Evolutionary conservation across 495 filamentous ascomycete genomes (phyloP), one percentile per base, ranked within the genome.

Genomic region (Clohesyomyces aquaticus): DNA sequence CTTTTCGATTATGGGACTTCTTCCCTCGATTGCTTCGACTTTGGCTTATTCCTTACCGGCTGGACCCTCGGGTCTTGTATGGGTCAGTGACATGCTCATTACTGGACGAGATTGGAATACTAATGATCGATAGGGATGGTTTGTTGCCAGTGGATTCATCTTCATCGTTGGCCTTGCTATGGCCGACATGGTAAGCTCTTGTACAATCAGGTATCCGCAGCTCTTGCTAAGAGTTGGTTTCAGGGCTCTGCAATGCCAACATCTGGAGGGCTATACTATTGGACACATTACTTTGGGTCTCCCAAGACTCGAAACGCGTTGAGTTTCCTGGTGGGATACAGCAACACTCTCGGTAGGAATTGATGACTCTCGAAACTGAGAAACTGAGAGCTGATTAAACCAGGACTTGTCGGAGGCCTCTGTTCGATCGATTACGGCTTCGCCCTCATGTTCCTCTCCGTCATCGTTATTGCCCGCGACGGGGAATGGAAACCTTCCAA

Each of bases 1-100:
- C 0, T 90, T 90, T 66, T 84, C 81, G 65, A 90, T 90, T 59
- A 90, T 90, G 85, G 86, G 86, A 9, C 75, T 90, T 10, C 74
- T 90, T n/a, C 86, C 86, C 0, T 88, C 86, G 1, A 88, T 90
- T 64, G 85, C 87, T 2, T 82, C 82, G 12, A 88, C 85, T 0
- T 73, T 90, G 22, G 71, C 83, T 1, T 90, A 87, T 65, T 86
- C 83, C 1, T 77, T 88, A 50, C 85, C 87, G 4, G 83, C 87
- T 27, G 87, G 87, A 1, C 87, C 87, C 0, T 85, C 80, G 1
- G 87, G 86, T 6, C 87, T 90, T 81, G 84, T 88, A 65, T 90
- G 87, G 87, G 81, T 81, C 66, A 26, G 64, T 52, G 11, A 21
- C n/a, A 16, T 8, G 16, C 0, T 25, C 6, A 14, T 22, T 8